phyloP scores from a whole-genome alignment of 371 early-diverging fungal genomes.

The Rhizomucor pusillus region DNA sequence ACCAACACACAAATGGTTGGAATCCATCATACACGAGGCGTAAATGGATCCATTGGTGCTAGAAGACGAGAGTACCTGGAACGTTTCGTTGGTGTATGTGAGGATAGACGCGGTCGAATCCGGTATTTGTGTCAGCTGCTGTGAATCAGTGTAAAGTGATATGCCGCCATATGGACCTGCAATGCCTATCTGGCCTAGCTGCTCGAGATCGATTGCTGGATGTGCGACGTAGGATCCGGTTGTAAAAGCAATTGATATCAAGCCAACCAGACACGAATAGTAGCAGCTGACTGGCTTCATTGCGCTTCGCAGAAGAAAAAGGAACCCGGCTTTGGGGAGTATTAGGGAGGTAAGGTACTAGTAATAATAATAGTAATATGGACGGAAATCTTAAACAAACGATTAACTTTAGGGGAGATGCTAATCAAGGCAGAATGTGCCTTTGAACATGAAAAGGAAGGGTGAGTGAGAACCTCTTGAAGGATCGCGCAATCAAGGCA shows the following conservation, averaged over 20 bases:
- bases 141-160: conserved; percentile 37
- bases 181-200: conserved; percentile 35
- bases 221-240: conserved; percentile 28
- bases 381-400: too few species aligned
- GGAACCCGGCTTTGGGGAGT: too few species aligned
- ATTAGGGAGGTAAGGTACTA: too few species aligned
- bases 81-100: conserved; percentile 29
- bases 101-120: conserved; percentile 32
- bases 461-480: too few species aligned
- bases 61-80: conserved; percentile 34
- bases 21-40: conserved; percentile 24
- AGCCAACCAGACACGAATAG: not conserved
- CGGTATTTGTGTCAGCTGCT: conserved; percentile 35
- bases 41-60: conserved; percentile 32
- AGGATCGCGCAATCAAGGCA: too few species aligned
- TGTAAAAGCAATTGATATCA: not conserved
- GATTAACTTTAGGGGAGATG: too few species aligned
- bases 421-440: too few species aligned
- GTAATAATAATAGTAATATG: too few species aligned
- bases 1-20: conserved; percentile 43
- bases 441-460: too few species aligned
- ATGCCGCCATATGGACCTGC: conserved; percentile 42
- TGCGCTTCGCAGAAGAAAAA: too few species aligned
- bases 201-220: conserved; percentile 34
- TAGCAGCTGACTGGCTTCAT: not conserved